These are phyloP conservation scores for Penicillium sclerotigenum DNA, from an alignment of 2,329 filamentous ascomycete species.

Conservation along the genomic window DNA sequence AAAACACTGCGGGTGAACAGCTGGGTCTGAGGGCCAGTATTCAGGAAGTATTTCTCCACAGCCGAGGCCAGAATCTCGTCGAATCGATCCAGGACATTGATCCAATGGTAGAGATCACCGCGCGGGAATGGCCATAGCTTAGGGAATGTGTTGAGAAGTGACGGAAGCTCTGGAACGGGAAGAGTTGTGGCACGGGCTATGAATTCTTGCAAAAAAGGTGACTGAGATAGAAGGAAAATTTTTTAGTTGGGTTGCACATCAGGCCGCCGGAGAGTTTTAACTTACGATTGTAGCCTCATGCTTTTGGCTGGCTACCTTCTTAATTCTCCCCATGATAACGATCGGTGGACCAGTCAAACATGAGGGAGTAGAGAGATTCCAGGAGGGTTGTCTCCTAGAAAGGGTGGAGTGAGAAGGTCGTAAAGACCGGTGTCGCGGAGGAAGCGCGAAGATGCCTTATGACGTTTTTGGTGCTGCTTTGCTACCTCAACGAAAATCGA, in stretches of 20 bases:
- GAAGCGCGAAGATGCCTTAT: constrained; percentile 35
- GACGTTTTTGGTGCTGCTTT: constrained; percentile 37
- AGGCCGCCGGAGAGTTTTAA: constrained; percentile 18
- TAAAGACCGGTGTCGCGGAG: constrained; percentile 30
- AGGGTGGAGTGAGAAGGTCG: constrained; percentile 24
- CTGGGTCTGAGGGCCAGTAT: constrained; percentile 73
- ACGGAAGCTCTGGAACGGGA: constrained; percentile 72
- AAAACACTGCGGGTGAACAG: constrained; percentile 58
- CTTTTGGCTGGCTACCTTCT: constrained; percentile 52
- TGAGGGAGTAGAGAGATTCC: constrained; percentile 34
- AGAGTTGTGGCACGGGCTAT: constrained; percentile 62
- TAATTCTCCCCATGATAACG: constrained; percentile 51
- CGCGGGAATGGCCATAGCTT: constrained; percentile 91
- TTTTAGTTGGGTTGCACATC: constrained; percentile 21
- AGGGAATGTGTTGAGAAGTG: constrained; percentile 75
- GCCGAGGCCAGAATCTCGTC: constrained; percentile 82
- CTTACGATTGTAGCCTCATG: constrained; percentile 52
- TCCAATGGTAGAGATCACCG: constrained; percentile 98
- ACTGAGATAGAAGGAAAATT: constrained; percentile 53
- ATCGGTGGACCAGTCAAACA: constrained; percentile 38
- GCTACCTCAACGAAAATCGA: constrained; percentile 29
- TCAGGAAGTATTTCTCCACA: constrained; percentile 74
- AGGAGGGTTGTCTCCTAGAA: constrained; percentile 30
- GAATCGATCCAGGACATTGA: constrained; percentile 87
- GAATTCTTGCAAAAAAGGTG: constrained; percentile 80